A percentile compares a stretch with the other conserved stretches of the same genome.
phyloP scores from a whole-genome alignment of 345 rosid genomes.

The Clausena lansium region DNA sequence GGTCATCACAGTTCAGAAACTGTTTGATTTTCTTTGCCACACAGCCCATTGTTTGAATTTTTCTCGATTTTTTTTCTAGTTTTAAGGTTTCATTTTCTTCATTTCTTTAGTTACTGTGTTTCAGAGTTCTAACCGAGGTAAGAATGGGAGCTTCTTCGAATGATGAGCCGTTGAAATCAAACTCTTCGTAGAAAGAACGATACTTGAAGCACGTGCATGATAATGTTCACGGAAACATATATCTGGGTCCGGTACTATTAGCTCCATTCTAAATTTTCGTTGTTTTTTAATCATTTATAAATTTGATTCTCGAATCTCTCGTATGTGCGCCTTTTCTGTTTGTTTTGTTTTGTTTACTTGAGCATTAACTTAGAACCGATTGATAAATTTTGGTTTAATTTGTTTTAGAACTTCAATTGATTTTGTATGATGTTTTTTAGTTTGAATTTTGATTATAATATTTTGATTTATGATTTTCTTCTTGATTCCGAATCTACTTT shows the following conservation, averaged over 20 bases:
- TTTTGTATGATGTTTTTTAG: neutral
- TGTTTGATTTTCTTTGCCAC: no score
- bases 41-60: neutral
- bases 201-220: slow-evolving; percentile 45
- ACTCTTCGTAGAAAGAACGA: slow-evolving; percentile 29
- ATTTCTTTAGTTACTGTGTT: neutral
- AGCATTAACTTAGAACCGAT: neutral
- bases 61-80: neutral
- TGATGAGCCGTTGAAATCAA: neutral
- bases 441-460: neutral
- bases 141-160: slow-evolving; percentile 19
- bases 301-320: neutral
- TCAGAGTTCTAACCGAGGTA: neutral
- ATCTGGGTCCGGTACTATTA: slow-evolving; percentile 39
- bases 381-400: neutral
- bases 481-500: neutral
- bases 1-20: no score
- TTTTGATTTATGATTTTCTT: neutral
- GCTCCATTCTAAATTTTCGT: neutral
- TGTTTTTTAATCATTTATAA: neutral
- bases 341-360: neutral
- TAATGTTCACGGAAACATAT: slow-evolving; percentile 59
- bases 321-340: neutral
- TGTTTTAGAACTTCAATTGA: neutral
- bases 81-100: neutral